Evolutionary conservation across 1,284 basidiomycete genomes (phyloP).

Genomic region (Apiotrichum veenhuisii): DNA sequence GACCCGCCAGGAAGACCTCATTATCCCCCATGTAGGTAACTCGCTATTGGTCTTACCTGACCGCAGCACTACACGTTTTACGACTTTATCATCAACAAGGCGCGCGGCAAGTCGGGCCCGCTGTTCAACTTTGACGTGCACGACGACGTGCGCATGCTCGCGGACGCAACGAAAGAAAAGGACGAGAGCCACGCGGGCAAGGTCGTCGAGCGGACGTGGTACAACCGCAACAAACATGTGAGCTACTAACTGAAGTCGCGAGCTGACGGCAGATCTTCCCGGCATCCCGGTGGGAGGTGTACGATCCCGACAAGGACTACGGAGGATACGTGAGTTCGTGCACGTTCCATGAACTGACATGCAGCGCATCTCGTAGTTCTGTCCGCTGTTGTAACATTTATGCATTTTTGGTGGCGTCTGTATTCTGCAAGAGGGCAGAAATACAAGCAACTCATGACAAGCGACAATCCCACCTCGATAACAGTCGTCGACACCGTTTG

Average conservation of each 20-base stretch:
- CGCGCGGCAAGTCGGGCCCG: conserved; percentile 94
- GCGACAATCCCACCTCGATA: too few species aligned
- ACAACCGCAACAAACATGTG: conserved; percentile 82
- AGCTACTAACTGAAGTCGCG: conserved; percentile 7
- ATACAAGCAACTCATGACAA: too few species aligned
- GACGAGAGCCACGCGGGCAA: conserved; percentile 99
- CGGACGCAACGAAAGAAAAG: conserved; percentile 93
- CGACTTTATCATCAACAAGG: conserved; percentile 97
- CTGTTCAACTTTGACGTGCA: conserved; percentile 99
- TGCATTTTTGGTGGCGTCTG: background rate
- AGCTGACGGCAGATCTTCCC: conserved; percentile 71
- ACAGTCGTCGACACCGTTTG: too few species aligned
- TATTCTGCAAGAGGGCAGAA: background rate
- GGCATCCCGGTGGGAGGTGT: conserved; percentile 91
- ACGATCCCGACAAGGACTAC: conserved; percentile 86
- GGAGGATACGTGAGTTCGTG: conserved; percentile 61
- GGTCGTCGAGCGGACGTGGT: conserved; percentile 93
- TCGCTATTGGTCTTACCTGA: background rate
- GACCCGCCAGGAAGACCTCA: conserved; percentile 75
- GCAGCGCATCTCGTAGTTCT: conserved; percentile 14
- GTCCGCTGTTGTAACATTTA: background rate
- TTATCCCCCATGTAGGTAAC: conserved; percentile 77
- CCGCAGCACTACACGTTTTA: conserved; percentile 93
- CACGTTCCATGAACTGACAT: background rate
- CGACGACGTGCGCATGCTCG: conserved; percentile 92